Conservation (phyloP, 108 stramenopile genomes). For the Nitzschia inconspicua region DNA sequence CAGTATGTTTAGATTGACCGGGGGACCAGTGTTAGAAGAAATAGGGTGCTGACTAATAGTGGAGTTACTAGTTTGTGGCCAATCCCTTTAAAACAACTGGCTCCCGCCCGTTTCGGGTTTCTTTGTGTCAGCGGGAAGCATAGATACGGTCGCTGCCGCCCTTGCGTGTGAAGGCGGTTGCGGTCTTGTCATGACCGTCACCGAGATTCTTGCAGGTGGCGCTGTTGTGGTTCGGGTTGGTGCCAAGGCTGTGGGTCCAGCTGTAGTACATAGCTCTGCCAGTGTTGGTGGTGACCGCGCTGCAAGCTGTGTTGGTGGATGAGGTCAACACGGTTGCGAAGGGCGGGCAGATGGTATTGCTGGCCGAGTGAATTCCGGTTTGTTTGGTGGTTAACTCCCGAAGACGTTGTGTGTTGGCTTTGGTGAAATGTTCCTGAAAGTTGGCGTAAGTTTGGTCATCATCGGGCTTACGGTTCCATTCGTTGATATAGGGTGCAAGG, state of each 20-base stretch:
- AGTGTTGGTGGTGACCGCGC: not conserved
- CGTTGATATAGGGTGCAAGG: not conserved
- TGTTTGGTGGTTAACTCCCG: not conserved
- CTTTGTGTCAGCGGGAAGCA: not conserved
- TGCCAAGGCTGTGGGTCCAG: not conserved
- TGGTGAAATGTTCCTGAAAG: constrained; percentile 7
- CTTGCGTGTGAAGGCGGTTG: not conserved
- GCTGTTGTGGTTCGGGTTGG: not conserved
- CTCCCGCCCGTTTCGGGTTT: not conserved
- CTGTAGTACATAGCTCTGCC: not conserved
- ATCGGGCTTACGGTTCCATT: not conserved
- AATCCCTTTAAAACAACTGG: not conserved
- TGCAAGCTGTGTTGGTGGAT: not conserved
- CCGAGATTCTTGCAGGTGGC: not conserved
- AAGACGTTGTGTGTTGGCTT: not conserved
- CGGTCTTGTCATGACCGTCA: not conserved
- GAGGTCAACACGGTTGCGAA: not conserved
- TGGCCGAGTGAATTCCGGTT: constrained; percentile 3
- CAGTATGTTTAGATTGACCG: not conserved
- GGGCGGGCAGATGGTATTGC: not conserved
- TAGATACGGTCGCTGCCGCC: not conserved
- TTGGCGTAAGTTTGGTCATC: not conserved
- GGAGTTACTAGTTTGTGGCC: not conserved
- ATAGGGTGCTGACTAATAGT: not conserved
- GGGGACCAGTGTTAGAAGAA: not conserved